Percentiles rank a stretch among this genome's conserved stretches.
These are phyloP conservation scores for Tuber aestivum DNA, from an alignment of 495 filamentous ascomycete genomes.

Conservation along the genomic window DNA sequence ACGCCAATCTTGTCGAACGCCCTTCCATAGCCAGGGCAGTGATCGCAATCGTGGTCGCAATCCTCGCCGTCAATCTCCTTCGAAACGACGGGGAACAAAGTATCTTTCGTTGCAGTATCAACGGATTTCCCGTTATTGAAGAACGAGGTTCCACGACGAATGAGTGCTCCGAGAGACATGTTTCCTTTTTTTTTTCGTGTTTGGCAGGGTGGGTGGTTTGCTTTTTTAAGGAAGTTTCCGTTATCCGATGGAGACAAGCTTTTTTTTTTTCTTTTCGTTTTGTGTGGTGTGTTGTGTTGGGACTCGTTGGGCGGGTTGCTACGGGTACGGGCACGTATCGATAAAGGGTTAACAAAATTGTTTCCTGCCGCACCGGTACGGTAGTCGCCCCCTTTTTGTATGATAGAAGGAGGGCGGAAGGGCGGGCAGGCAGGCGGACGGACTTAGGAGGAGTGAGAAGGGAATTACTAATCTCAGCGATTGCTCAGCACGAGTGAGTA, in stretches of 20 bases:
- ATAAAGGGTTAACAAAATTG: not conserved
- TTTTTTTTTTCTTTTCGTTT: not conserved
- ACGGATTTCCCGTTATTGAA: conserved; percentile 15
- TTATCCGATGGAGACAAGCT: conserved; percentile 29
- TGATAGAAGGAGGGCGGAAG: not conserved
- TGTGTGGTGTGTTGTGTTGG: not conserved
- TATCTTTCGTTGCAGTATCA: conserved; percentile 24
- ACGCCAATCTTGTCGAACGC: conserved; percentile 63
- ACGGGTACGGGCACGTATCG: not conserved
- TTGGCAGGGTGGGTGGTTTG: not conserved
- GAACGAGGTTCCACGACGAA: conserved; percentile 30
- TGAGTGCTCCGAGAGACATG: conserved; percentile 26
- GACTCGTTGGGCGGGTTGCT: not conserved
- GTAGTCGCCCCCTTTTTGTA: not conserved
- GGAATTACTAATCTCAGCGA: not conserved
- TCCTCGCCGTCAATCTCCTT: conserved; percentile 70
- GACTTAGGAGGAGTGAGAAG: not conserved
- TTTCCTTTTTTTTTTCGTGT: not conserved
- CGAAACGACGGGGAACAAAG: conserved; percentile 59
- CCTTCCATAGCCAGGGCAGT: conserved; percentile 65
- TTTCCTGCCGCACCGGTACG: too few relatives aligned
- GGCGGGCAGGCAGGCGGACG: too few relatives aligned
- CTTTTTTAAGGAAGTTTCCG: not conserved
- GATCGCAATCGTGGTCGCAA: conserved; percentile 83
- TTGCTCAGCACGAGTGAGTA: not conserved